Conservation (phyloP, 2,329 filamentous ascomycete genomes). For the Diaporthe sp. region DNA sequence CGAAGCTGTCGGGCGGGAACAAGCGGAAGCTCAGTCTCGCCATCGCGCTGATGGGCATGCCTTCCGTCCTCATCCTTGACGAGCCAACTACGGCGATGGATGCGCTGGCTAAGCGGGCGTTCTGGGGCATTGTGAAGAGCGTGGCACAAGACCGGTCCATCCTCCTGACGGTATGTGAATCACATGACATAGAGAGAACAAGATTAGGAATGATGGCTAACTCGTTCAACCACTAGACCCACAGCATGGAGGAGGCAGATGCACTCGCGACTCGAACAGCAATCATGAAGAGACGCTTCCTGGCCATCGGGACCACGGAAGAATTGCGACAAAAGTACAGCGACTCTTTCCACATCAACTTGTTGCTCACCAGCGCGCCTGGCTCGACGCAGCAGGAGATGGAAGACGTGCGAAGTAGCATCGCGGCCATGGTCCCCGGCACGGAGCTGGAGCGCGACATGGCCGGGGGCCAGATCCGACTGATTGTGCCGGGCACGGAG, state of each 20-base stretch:
- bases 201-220: background rate
- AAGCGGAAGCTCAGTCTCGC: slow-evolving; percentile 18
- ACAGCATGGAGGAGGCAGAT: slow-evolving; percentile 1
- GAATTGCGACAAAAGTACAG: background rate
- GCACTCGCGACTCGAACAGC: background rate
- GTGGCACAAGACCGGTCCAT: background rate
- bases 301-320: background rate
- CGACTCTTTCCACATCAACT: background rate
- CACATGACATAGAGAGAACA: fast-evolving
- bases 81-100: slow-evolving; percentile 12
- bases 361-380: background rate
- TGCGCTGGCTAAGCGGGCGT: background rate
- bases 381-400: background rate
- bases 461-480: background rate
- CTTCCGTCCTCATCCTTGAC: background rate
- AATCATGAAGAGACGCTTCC: background rate
- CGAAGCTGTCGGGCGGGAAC: background rate
- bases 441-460: background rate
- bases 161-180: background rate
- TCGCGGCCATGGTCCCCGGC: background rate
- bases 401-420: background rate
- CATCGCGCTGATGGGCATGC: slow-evolving; percentile 3
- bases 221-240: background rate
- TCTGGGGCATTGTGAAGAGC: background rate
- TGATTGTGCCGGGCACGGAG: background rate